Base-by-base conservation (phyloP, 192 early-diverging fungal genomes). In the Paraglomus brasilianum region DNA sequence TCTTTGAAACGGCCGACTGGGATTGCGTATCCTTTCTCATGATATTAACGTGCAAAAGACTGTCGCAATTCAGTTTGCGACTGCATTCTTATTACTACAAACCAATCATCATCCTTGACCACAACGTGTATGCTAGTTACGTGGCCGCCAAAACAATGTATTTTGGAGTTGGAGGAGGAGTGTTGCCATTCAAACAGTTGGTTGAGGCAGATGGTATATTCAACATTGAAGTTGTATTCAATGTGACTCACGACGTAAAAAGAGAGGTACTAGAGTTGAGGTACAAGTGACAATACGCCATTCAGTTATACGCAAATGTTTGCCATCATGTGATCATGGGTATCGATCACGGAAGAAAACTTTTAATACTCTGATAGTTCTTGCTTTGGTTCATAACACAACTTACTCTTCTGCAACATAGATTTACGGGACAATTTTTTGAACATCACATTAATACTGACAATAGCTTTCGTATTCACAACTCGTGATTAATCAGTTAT, bases 121-220 rank as follows among this genome's bases (percentile, higher is more conserved):
- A 6, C 19, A 44, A 51, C 21, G 30, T 57, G 47, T 52, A 53
- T 51, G 41, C 38, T 70, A 87, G 88, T 9, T 87, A 89, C 39
- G 82, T 98, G 8, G 94, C 95, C 15, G 95, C 95, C 66, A 98
- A 98, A 71, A 86, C 90, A 0, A 88, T 89, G 7, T 98, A 98
- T 74, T 98, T 98, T 88, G 96, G 96, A 21, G 93, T 94, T 1
- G 85, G 89, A 24, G 96, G 96, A 6, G 89, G 90, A 17, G 83
- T 95, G 38, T 76, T 89, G 15, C 78, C 87, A 45, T 97, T 97
- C 75, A 72, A 85, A 41, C 67, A 82, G 58, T 76, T 88, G 22
- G 85, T 94, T 17, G 71, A 80, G 21, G 63, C 77, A 30, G 81
- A 83, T 40, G 78, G 79, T 9, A 75, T 82, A 15, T 87, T 88